Conservation (phyloP, 2,329 filamentous ascomycete genomes). For the Aciculosporium take region DNA sequence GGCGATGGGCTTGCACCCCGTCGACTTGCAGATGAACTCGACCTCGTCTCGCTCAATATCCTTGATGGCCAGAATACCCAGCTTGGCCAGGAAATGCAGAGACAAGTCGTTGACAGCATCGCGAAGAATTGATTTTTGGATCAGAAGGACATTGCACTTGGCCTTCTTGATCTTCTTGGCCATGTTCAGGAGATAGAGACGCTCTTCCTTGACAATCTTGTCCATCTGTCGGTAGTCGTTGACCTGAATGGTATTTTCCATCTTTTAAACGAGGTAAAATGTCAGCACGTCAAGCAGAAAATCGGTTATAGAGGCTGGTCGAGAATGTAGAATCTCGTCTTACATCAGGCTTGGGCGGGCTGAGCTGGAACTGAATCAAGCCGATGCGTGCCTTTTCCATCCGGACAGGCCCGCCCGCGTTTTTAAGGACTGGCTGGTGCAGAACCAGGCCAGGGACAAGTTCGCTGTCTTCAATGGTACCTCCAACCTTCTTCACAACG, state of each 20-base stretch:
- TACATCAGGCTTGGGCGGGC: conserved; percentile 92
- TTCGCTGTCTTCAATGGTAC: conserved; percentile 96
- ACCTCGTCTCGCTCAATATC: conserved; percentile 98
- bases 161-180: conserved; percentile 99
- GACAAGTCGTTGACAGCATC: conserved; percentile 97
- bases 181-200: conserved; percentile 94
- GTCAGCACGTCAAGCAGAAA: background rate
- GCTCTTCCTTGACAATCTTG: conserved; percentile 99
- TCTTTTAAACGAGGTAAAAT: conserved; percentile 32
- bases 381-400: conserved; percentile 98
- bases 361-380: conserved; percentile 96
- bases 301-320: background rate
- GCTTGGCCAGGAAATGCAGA: conserved; percentile 91
- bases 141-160: conserved; percentile 96
- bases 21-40: conserved; percentile 98
- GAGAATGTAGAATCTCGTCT: conserved; percentile 17
- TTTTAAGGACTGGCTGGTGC: conserved; percentile 87
- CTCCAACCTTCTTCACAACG: conserved; percentile 93
- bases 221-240: conserved; percentile 99
- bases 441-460: conserved; percentile 90
- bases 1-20: conserved; percentile 96
- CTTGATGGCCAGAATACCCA: conserved; percentile 91
- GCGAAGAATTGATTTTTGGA: conserved; percentile 95
- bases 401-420: conserved; percentile 72
- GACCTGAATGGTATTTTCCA: conserved; percentile 98